phyloP scores from a whole-genome alignment of 2,329 filamentous ascomycete genomes.

The Neopestalotiopsis sp. region DNA sequence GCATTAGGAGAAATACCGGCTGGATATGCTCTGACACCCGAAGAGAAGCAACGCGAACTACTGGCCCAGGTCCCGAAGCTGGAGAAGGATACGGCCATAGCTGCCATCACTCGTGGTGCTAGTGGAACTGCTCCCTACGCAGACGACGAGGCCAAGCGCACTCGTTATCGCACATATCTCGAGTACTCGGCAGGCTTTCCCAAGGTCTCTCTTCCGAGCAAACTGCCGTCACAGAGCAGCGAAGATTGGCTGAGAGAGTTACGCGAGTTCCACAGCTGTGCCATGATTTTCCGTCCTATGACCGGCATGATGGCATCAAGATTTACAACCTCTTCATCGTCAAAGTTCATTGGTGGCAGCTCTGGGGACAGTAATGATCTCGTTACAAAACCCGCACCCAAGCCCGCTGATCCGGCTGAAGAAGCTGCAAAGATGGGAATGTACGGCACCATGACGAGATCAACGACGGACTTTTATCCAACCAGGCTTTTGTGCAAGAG shows the following conservation, averaged over 20 bases:
- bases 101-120: constrained; percentile 69
- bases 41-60: constrained; percentile 64
- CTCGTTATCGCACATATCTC: constrained; percentile 82
- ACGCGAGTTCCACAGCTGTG: constrained; percentile 71
- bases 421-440: constrained; percentile 89
- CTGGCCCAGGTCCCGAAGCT: constrained; percentile 66
- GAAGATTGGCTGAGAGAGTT: constrained; percentile 85
- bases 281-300: constrained; percentile 85
- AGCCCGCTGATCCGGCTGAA: constrained; percentile 77
- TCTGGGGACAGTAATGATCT: constrained; percentile 29
- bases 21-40: constrained; percentile 67
- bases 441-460: constrained; percentile 89
- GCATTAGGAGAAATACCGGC: constrained; percentile 77
- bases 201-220: constrained; percentile 57
- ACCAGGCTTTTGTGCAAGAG: constrained; percentile 89
- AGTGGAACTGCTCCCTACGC: constrained; percentile 77
- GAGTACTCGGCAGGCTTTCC: constrained; percentile 74
- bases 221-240: constrained; percentile 49
- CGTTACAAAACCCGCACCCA: constrained; percentile 55
- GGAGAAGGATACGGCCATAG: constrained; percentile 70
- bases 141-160: constrained; percentile 79
- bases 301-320: constrained; percentile 91
- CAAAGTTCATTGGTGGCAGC: constrained; percentile 37
- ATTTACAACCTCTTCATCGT: constrained; percentile 71
- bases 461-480: constrained; percentile 75